phyloP scores from a whole-genome alignment of 305 asterid species.

The Plantago coronopus region DNA sequence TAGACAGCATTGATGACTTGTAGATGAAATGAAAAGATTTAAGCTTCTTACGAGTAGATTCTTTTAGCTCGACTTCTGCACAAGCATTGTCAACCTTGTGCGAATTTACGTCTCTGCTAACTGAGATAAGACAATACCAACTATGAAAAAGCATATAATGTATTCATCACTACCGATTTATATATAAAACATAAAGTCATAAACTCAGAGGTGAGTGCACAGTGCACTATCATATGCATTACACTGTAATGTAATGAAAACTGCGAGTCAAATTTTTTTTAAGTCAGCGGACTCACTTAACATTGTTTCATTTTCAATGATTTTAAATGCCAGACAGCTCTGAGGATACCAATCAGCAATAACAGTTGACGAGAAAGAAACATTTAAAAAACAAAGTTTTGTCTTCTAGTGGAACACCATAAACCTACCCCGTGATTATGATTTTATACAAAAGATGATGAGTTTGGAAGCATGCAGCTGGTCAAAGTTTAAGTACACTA shows the following conservation, averaged over 20 bases:
- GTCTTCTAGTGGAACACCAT: not conserved
- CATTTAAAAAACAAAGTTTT: too few species aligned
- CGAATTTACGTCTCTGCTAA: conserved; percentile 43
- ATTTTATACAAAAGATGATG: not conserved
- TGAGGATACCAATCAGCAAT: not conserved
- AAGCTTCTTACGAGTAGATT: conserved; percentile 38
- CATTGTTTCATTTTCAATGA: not conserved
- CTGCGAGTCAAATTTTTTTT: too few species aligned
- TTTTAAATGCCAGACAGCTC: conserved; percentile 6
- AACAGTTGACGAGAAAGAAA: not conserved
- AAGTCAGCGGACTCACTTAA: conserved; percentile 8
- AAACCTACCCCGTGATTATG: conserved; percentile 4
- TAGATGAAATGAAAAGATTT: conserved; percentile 15
- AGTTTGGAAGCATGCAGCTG: conserved; percentile 16
- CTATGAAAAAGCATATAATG: not conserved
- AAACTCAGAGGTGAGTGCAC: too few species aligned
- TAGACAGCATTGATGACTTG: conserved; percentile 13
- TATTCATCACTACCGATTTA: too few species aligned
- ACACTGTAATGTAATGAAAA: conserved; percentile 15
- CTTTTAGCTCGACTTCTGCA: conserved; percentile 32
- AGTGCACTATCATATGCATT: too few species aligned
- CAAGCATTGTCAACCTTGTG: conserved; percentile 35
- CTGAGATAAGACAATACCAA: conserved; percentile 43
- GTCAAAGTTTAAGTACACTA: conserved; percentile 17
- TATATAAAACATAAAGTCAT: too few species aligned